These are phyloP conservation scores for Gilbertella persicaria DNA, from an alignment of 371 early-diverging fungal species.

Conservation along the genomic window DNA sequence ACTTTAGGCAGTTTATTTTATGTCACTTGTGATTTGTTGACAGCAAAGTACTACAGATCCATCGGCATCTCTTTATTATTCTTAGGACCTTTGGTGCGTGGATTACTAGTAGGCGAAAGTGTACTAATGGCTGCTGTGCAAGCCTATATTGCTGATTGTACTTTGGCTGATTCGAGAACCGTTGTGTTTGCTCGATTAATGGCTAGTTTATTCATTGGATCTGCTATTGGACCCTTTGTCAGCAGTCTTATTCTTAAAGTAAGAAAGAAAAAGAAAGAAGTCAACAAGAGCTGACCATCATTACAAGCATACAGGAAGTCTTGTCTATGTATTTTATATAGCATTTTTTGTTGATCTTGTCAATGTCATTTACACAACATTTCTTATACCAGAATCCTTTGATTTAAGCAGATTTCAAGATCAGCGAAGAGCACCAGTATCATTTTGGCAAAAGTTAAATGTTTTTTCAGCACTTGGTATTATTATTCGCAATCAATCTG, in stretches of 20 bases:
- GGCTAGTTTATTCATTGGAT: slow-evolving; percentile 32
- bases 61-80: slow-evolving; percentile 34
- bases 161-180: slow-evolving; percentile 23
- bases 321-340: slow-evolving; percentile 41
- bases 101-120: slow-evolving; percentile 35
- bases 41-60: slow-evolving; percentile 22
- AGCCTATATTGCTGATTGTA: slow-evolving; percentile 48
- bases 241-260: slow-evolving; percentile 13
- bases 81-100: slow-evolving; percentile 38
- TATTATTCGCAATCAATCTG: slow-evolving; percentile 12
- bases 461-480: slow-evolving; percentile 35
- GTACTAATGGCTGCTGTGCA: slow-evolving; percentile 35
- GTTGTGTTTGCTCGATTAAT: slow-evolving; percentile 36
- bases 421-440: slow-evolving; percentile 1
- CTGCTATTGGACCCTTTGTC: slow-evolving; percentile 30
- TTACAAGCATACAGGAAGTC: slow-evolving; percentile 23
- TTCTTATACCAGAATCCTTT: slow-evolving; percentile 51
- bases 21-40: slow-evolving; percentile 20
- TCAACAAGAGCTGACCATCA: not conserved
- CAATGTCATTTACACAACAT: slow-evolving; percentile 21
- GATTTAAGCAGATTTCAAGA: too few species aligned
- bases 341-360: slow-evolving; percentile 22
- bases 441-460: slow-evolving; percentile 28
- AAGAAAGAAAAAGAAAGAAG: not conserved
- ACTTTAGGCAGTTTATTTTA: slow-evolving; percentile 30